phyloP scores from a whole-genome alignment of 2,329 filamentous ascomycete species.

The Zymoseptoria crescenta region DNA sequence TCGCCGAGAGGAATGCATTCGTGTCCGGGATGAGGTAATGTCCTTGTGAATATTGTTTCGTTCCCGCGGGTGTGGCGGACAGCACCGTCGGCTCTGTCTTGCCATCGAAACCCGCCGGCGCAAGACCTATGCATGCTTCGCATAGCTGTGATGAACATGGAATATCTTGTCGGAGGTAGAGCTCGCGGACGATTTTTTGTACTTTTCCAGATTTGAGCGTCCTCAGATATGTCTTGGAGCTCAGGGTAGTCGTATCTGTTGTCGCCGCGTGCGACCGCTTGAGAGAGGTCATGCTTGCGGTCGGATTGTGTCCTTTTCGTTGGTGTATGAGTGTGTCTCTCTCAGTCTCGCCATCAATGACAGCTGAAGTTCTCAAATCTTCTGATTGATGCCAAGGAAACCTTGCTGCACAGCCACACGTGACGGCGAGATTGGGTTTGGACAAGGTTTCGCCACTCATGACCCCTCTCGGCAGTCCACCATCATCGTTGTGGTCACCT shows the following conservation, averaged over 20 bases:
- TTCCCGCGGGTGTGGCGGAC: slow-evolving; percentile 79
- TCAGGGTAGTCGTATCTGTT: slow-evolving; percentile 60
- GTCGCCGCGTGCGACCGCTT: slow-evolving; percentile 49
- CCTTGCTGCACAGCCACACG: neutral
- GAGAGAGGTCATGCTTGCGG: slow-evolving; percentile 49
- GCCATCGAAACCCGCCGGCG: slow-evolving; percentile 71
- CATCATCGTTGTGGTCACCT: neutral
- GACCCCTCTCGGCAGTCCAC: slow-evolving; percentile 2
- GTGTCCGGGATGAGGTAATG: slow-evolving; percentile 96
- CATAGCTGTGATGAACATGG: slow-evolving; percentile 93
- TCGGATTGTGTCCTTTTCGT: neutral
- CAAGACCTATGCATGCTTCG: slow-evolving; percentile 59
- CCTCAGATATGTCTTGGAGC: slow-evolving; percentile 90
- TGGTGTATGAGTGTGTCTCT: neutral
- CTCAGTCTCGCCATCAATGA: neutral
- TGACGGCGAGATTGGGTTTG: neutral
- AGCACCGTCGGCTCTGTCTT: slow-evolving; percentile 76
- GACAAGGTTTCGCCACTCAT: too few species aligned
- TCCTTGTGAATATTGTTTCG: slow-evolving; percentile 71
- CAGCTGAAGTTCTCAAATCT: neutral
- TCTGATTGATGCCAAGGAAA: neutral
- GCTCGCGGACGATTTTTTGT: slow-evolving; percentile 94
- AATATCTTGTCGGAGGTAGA: slow-evolving; percentile 93
- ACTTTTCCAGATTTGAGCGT: slow-evolving; percentile 95
- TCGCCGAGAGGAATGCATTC: slow-evolving; percentile 87